Evolutionary conservation across 805 yeast species (phyloP).

Genomic region (Candida berthetii): DNA sequence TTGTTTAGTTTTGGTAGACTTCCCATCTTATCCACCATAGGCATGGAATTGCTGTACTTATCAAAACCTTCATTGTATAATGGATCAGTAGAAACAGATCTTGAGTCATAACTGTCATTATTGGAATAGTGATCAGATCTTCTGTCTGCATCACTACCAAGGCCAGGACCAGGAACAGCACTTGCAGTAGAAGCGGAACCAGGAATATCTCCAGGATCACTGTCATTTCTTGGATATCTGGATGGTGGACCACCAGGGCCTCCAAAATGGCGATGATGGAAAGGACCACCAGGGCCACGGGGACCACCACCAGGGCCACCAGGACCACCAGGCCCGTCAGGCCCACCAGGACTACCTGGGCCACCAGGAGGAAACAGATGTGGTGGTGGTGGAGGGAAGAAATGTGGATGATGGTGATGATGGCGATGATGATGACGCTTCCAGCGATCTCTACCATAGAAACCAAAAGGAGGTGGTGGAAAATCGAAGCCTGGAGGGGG

Average conservation of each 20-base stretch:
- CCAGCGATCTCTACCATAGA: slow-evolving; percentile 1
- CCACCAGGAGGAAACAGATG: slow-evolving; percentile 4
- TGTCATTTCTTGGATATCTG: not conserved
- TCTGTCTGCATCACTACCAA: no score
- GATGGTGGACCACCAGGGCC: slow-evolving; percentile 3
- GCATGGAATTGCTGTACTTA: no score
- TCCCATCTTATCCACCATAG: no score
- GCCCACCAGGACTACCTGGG: slow-evolving; percentile 5
- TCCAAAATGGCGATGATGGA: not conserved
- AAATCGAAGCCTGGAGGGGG: slow-evolving; percentile 5
- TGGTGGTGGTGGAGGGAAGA: not conserved
- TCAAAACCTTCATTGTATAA: no score
- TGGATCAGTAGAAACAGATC: no score
- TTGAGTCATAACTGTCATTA: no score
- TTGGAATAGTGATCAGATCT: no score
- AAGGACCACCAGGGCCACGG: slow-evolving; percentile 4
- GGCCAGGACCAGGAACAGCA: no score
- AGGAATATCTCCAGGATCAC: no score
- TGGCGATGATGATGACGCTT: slow-evolving; percentile 1
- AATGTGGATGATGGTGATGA: slow-evolving; percentile 2
- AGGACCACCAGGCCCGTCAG: slow-evolving; percentile 2
- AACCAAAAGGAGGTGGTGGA: not conserved
- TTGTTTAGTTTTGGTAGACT: no score
- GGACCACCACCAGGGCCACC: slow-evolving; percentile 5
- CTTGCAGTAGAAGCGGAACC: no score